These are phyloP conservation scores for Suillus cothurnatus DNA, from an alignment of 768 basidiomycete species.

Conservation along the genomic window DNA sequence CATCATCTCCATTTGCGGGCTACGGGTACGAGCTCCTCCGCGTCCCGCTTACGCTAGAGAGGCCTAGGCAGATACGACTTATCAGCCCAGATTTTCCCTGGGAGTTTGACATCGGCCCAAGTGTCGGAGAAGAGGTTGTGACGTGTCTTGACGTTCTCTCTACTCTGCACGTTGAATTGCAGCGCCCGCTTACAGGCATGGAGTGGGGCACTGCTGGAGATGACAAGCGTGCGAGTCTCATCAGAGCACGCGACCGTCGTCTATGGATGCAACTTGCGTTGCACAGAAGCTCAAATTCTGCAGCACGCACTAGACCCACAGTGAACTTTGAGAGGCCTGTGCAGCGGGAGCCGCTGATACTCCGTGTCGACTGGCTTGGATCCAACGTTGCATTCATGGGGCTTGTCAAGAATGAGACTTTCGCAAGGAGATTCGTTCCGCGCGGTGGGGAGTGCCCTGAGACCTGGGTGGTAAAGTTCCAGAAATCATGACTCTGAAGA, in stretches of 20 bases:
- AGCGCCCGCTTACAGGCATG: constrained; percentile 1
- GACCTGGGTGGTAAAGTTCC: constrained; percentile 13
- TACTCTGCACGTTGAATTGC: constrained; percentile 4
- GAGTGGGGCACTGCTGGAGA: constrained; percentile 11
- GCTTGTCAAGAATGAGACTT: constrained; percentile 4
- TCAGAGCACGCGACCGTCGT: constrained; percentile 5
- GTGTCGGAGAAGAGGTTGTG: neutral
- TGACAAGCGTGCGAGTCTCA: neutral
- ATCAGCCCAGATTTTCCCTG: constrained; percentile 13
- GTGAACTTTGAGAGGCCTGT: neutral
- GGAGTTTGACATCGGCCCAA: constrained; percentile 7
- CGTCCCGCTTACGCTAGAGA: constrained; percentile 1
- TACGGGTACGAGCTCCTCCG: neutral
- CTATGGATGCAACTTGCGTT: neutral
- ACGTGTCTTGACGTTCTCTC: constrained; percentile 10
- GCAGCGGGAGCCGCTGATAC: neutral
- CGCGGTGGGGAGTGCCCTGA: constrained; percentile 1
- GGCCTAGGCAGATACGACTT: constrained; percentile 5
- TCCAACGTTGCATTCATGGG: constrained; percentile 6
- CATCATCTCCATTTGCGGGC: constrained; percentile 1
- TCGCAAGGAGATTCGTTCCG: constrained; percentile 7
- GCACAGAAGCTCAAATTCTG: neutral
- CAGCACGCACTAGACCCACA: neutral
- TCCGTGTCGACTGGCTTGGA: constrained; percentile 16
- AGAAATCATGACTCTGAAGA: neutral